These are phyloP conservation scores for Ogataea philodendri DNA, from an alignment of 805 yeast species.

Conservation along the genomic window DNA sequence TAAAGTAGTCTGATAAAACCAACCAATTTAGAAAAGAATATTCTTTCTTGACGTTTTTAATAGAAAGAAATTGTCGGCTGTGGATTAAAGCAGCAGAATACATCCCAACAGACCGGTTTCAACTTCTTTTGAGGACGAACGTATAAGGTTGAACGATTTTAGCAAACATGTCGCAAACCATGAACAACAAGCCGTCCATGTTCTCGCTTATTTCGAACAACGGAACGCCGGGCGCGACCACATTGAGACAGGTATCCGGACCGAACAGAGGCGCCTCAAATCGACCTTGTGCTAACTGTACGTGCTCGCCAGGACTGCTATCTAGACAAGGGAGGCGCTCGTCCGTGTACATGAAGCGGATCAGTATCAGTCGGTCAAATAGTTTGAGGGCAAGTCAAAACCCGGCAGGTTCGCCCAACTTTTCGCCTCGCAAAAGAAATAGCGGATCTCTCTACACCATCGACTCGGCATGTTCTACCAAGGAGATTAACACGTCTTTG, in stretches of 20 bases:
- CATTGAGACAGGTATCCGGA: slow-evolving; percentile 27
- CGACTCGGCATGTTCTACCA: slow-evolving; percentile 31
- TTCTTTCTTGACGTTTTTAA: slow-evolving; percentile 2
- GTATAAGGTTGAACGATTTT: too few relatives aligned
- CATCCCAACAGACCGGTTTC: too few relatives aligned
- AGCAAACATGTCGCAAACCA: slow-evolving; percentile 29
- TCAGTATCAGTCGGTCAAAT: slow-evolving; percentile 27
- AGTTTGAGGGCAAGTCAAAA: slow-evolving; percentile 12
- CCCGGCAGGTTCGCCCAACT: slow-evolving; percentile 39
- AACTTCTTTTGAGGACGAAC: too few relatives aligned
- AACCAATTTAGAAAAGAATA: slow-evolving; percentile 1
- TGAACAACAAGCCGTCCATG: slow-evolving; percentile 41
- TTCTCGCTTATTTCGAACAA: slow-evolving; percentile 38
- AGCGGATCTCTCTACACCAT: slow-evolving; percentile 19
- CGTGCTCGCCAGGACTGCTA: slow-evolving; percentile 79
- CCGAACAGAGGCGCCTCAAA: slow-evolving; percentile 21
- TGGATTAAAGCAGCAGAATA: too few relatives aligned
- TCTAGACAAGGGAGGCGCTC: slow-evolving; percentile 65
- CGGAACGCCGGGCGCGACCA: slow-evolving; percentile 32
- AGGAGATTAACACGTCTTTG: slow-evolving; percentile 54
- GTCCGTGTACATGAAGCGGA: slow-evolving; percentile 39
- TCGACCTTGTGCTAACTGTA: slow-evolving; percentile 69
- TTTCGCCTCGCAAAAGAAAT: slow-evolving; percentile 30
- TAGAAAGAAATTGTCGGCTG: too few relatives aligned
- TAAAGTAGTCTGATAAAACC: slow-evolving; percentile 10